A percentile compares a stretch with the other conserved stretches of the same genome.
Evolutionary conservation across 352 stramenopile genomes (phyloP).

Genomic region (Phytophthora pseudosyringae): DNA sequence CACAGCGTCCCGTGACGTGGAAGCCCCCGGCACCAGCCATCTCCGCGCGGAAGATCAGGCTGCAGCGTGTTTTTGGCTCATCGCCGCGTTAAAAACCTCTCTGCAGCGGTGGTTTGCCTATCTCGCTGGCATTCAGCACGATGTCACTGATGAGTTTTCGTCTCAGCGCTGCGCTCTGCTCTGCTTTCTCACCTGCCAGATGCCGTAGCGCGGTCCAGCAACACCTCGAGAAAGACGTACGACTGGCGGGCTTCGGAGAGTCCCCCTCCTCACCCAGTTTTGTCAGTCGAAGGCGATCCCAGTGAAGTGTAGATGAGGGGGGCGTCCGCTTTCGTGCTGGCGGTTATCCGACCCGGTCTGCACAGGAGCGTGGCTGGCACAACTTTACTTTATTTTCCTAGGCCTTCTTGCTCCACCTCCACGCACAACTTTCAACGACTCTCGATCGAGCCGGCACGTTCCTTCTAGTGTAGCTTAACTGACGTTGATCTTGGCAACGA

Average conservation of each 20-base stretch:
- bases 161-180: background rate
- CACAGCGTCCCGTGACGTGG: constrained; percentile 9
- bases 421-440: constrained; percentile 1
- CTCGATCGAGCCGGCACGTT: constrained; percentile 1
- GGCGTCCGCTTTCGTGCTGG: too few relatives aligned
- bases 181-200: too few relatives aligned
- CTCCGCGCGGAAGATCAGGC: background rate
- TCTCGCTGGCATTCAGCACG: constrained; percentile 13
- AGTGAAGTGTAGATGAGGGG: too few relatives aligned
- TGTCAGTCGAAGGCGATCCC: background rate
- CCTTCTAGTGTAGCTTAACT: constrained; percentile 34
- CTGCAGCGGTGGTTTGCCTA: background rate
- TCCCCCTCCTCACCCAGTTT: background rate
- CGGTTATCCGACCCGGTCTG: too few relatives aligned
- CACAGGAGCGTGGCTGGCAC: too few relatives aligned
- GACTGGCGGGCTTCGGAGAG: constrained; percentile 1
- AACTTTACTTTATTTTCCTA: background rate
- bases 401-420: too few relatives aligned
- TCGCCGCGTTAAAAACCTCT: background rate
- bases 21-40: constrained; percentile 9
- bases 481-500: constrained; percentile 52
- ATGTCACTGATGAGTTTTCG: background rate
- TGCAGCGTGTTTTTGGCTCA: constrained; percentile 19
- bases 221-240: constrained; percentile 5
- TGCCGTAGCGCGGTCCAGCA: too few relatives aligned